A percentile compares a stretch with the other conserved stretches of the same genome.
These are phyloP conservation scores for Dactylellina sp. DNA, from an alignment of 2,329 filamentous ascomycete genomes.

Conservation along the genomic window DNA sequence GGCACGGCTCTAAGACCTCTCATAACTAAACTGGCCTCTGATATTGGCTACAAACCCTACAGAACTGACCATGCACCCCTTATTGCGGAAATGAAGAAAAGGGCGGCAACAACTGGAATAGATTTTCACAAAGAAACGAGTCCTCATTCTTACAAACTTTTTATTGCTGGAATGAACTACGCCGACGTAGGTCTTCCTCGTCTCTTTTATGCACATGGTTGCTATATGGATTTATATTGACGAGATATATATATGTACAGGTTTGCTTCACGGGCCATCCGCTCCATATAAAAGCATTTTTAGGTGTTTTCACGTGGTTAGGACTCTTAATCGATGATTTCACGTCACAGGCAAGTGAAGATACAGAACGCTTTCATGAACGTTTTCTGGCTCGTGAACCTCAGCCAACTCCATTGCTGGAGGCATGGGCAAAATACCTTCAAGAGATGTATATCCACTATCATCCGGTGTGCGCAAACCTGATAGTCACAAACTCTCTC, in stretches of 20 bases:
- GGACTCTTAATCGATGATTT: background rate
- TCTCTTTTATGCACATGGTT: background rate
- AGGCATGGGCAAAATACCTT: conserved; percentile 59
- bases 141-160: background rate
- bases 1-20: background rate
- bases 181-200: background rate
- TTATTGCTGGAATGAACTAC: conserved; percentile 5
- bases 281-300: background rate
- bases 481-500: conserved; percentile 61
- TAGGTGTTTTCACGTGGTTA: background rate
- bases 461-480: conserved; percentile 60
- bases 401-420: conserved; percentile 58
- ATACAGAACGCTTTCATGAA: conserved; percentile 60
- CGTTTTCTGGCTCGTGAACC: conserved; percentile 58
- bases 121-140: background rate
- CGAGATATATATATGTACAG: background rate
- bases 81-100: background rate
- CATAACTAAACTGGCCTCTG: conserved; percentile 1
- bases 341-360: background rate
- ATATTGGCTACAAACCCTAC: conserved; percentile 4
- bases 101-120: background rate
- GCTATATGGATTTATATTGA: background rate
- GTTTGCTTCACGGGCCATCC: conserved; percentile 4
- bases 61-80: background rate
- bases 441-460: conserved; percentile 59